A percentile compares a stretch with the other conserved stretches of the same genome.
Evolutionary conservation across 2,329 filamentous ascomycete species (phyloP).

Genomic region (Fusarium sp.): DNA sequence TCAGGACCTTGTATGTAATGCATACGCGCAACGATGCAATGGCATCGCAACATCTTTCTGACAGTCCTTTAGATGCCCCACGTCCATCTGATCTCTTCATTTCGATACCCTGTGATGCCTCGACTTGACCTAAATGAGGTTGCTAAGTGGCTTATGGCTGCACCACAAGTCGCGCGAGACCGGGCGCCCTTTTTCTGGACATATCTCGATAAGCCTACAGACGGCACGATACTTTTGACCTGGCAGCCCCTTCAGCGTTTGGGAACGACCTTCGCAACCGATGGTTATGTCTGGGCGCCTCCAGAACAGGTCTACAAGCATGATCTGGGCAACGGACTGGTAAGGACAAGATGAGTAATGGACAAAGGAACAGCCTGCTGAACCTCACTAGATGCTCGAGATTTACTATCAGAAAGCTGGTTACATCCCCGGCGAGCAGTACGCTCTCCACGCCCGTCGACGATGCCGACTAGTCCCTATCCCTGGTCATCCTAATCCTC

Average conservation of each 20-base stretch:
- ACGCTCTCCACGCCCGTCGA: conserved; percentile 80
- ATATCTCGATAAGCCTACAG: conserved; percentile 82
- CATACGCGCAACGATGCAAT: background rate
- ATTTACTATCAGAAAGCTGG: conserved; percentile 85
- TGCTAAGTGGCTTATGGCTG: conserved; percentile 83
- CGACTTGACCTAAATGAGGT: conserved; percentile 79
- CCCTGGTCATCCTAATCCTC: conserved; percentile 74
- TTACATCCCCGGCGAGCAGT: conserved; percentile 78
- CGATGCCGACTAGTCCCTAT: conserved; percentile 85
- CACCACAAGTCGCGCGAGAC: conserved; percentile 86
- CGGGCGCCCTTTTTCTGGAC: conserved; percentile 92
- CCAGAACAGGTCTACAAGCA: conserved; percentile 81
- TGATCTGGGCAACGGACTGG: conserved; percentile 71
- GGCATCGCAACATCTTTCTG: conserved; percentile 21
- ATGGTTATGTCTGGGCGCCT: conserved; percentile 92
- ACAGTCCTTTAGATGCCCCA: conserved; percentile 74
- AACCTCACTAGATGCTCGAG: conserved; percentile 76
- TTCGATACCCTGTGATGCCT: conserved; percentile 79
- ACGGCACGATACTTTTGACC: conserved; percentile 84
- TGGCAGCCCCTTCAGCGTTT: conserved; percentile 85
- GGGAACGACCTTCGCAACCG: conserved; percentile 81
- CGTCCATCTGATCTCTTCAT: conserved; percentile 87
- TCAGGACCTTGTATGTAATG: conserved; percentile 52
- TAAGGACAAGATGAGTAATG: conserved; percentile 48
- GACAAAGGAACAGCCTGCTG: conserved; percentile 6